phyloP scores from a whole-genome alignment of 345 rosid genomes.

The Eucalyptus pauciflora region DNA sequence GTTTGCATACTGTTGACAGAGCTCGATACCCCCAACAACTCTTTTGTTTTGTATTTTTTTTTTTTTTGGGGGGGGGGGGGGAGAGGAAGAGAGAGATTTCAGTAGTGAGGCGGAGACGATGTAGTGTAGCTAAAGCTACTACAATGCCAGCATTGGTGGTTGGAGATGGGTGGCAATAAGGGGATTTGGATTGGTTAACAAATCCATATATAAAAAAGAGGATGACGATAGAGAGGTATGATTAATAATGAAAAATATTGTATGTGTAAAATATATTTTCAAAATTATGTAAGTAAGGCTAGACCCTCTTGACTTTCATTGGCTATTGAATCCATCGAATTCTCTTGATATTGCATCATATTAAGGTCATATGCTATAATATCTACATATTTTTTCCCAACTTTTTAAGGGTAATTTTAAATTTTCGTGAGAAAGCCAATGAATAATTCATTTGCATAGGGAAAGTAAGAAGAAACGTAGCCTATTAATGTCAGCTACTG shows the following conservation, averaged over 20 bases:
- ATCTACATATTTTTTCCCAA: background rate
- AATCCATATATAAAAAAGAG: background rate
- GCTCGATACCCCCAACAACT: background rate
- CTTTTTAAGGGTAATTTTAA: background rate
- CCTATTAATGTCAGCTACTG: background rate
- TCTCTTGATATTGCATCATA: background rate
- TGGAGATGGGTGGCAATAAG: background rate
- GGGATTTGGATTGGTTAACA: background rate
- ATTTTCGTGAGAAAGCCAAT: background rate
- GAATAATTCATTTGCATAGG: background rate
- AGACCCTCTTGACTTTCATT: background rate
- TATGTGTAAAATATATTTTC: background rate
- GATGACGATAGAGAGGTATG: background rate
- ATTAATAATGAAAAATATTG: background rate
- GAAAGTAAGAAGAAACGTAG: background rate
- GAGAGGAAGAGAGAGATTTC: background rate
- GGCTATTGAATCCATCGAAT: background rate
- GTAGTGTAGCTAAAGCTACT: background rate
- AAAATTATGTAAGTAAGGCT: background rate
- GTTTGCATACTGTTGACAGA: background rate
- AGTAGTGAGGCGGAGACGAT: background rate
- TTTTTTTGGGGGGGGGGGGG: background rate
- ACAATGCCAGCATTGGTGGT: background rate
- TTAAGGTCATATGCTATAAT: background rate
- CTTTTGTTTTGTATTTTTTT: background rate